Percentiles rank a stretch among this genome's conserved stretches.
Conservation (phyloP, 352 stramenopile genomes). For the Phytophthora sojae region DNA sequence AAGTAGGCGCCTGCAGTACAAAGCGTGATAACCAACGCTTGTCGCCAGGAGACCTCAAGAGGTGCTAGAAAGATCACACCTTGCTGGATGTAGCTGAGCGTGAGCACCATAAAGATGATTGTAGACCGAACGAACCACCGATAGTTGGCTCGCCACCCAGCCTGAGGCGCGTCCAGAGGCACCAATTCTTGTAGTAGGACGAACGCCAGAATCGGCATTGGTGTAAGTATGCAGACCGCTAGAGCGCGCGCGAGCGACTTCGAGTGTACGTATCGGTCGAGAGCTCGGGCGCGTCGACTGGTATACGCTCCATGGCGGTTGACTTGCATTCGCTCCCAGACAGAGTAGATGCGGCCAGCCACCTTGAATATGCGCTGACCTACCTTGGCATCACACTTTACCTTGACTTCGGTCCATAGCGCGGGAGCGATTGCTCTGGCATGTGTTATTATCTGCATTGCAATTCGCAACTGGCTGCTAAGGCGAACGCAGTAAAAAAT, state of each 20-base stretch:
- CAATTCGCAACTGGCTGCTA: not conserved
- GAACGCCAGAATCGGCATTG: slow-evolving; percentile 14
- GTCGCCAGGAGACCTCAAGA: slow-evolving; percentile 9
- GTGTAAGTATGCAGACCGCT: slow-evolving; percentile 8
- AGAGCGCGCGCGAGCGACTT: slow-evolving; percentile 6
- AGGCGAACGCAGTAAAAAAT: not conserved
- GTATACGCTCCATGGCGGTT: slow-evolving; percentile 19
- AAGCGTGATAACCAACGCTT: slow-evolving; percentile 1
- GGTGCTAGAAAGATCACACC: slow-evolving; percentile 12
- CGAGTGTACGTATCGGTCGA: slow-evolving; percentile 14
- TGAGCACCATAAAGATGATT: slow-evolving; percentile 14
- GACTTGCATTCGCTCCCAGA: slow-evolving; percentile 17
- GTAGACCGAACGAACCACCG: slow-evolving; percentile 11
- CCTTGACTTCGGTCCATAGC: not conserved
- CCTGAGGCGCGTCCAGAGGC: slow-evolving; percentile 1
- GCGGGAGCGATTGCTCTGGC: not conserved
- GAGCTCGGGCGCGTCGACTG: slow-evolving; percentile 6
- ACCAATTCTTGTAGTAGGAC: slow-evolving; percentile 17
- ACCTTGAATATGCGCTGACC: not conserved
- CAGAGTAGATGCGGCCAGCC: not conserved
- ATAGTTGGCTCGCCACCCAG: slow-evolving; percentile 9
- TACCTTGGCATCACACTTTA: not conserved
- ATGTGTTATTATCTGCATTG: not conserved
- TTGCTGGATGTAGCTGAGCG: slow-evolving; percentile 24
- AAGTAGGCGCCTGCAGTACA: slow-evolving; percentile 14